Evolutionary conservation across 768 basidiomycete genomes (phyloP).

Genomic region (Vararia minispora): DNA sequence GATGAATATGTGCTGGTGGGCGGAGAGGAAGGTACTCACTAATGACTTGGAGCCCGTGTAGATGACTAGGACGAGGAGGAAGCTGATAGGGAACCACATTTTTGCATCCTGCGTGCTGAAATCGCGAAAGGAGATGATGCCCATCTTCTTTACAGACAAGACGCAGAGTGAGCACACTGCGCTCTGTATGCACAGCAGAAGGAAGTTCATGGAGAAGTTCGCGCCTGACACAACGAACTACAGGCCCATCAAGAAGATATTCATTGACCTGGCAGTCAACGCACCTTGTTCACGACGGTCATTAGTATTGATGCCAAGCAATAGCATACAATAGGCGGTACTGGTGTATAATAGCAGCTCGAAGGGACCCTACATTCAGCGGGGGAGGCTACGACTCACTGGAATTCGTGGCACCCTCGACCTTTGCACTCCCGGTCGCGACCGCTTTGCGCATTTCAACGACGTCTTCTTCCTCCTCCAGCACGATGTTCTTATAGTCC

Average conservation of each 20-base stretch:
- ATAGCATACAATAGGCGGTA: slow-evolving; percentile 77
- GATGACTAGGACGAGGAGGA: slow-evolving; percentile 85
- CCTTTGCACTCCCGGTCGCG: slow-evolving; percentile 27
- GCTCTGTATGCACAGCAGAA: slow-evolving; percentile 86
- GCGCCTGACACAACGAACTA: slow-evolving; percentile 93
- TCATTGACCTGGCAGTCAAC: slow-evolving; percentile 10
- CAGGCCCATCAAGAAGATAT: not conserved
- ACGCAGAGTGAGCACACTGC: slow-evolving; percentile 81
- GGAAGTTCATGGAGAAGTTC: slow-evolving; percentile 94
- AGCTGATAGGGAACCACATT: slow-evolving; percentile 91
- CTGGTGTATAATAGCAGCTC: slow-evolving; percentile 25
- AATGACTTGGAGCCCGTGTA: slow-evolving; percentile 97
- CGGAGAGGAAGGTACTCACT: slow-evolving; percentile 36
- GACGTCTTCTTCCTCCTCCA: slow-evolving; percentile 28
- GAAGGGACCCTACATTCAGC: not conserved
- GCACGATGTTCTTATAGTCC: slow-evolving; percentile 16
- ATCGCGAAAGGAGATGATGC: slow-evolving; percentile 75
- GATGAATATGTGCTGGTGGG: not conserved
- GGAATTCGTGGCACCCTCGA: slow-evolving; percentile 11
- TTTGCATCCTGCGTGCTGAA: slow-evolving; percentile 81
- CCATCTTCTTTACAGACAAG: slow-evolving; percentile 52
- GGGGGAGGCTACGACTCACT: not conserved
- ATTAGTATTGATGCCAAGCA: slow-evolving; percentile 90
- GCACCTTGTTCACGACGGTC: slow-evolving; percentile 94
- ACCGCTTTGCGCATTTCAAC: slow-evolving; percentile 45